Evolutionary conservation across 169 alveolate species (phyloP).

Genomic region (Cryptosporidium tyzzeri): DNA sequence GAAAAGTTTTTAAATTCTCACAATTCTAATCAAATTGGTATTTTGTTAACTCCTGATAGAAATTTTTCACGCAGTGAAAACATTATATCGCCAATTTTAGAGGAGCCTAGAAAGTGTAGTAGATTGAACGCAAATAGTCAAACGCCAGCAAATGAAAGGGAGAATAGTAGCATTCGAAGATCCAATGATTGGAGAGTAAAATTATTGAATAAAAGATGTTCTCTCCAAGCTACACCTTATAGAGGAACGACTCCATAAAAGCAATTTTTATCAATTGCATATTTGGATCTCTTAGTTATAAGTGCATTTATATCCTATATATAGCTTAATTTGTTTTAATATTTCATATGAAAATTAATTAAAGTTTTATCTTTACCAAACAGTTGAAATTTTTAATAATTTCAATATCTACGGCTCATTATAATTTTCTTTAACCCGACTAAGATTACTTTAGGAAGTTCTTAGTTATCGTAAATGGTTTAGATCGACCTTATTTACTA

Average conservation of each 20-base stretch:
- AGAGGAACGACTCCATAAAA: not conserved
- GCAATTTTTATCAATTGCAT: not conserved
- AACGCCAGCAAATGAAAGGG: slow-evolving; percentile 23
- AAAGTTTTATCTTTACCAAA: not conserved
- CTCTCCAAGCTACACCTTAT: slow-evolving; percentile 23
- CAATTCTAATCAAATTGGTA: not conserved
- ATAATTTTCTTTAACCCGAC: too few species aligned
- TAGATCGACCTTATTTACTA: not conserved
- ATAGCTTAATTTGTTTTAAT: not conserved
- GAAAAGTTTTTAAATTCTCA: not conserved
- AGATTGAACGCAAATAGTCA: not conserved
- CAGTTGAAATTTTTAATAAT: not conserved
- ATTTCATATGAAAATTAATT: not conserved
- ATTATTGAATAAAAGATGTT: slow-evolving; percentile 36
- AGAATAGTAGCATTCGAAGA: slow-evolving; percentile 30
- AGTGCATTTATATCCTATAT: slow-evolving; percentile 3
- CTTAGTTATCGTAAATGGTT: too few species aligned
- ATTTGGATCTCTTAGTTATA: not conserved
- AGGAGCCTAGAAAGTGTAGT: not conserved
- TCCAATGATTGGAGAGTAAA: slow-evolving; percentile 68
- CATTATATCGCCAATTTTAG: not conserved
- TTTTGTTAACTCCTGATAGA: slow-evolving; percentile 32
- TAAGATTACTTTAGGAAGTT: too few species aligned
- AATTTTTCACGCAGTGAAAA: not conserved
- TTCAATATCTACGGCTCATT: not conserved